Conservation (phyloP, 163 green algal species). For the Chlamydomonas reinhardtii region DNA sequence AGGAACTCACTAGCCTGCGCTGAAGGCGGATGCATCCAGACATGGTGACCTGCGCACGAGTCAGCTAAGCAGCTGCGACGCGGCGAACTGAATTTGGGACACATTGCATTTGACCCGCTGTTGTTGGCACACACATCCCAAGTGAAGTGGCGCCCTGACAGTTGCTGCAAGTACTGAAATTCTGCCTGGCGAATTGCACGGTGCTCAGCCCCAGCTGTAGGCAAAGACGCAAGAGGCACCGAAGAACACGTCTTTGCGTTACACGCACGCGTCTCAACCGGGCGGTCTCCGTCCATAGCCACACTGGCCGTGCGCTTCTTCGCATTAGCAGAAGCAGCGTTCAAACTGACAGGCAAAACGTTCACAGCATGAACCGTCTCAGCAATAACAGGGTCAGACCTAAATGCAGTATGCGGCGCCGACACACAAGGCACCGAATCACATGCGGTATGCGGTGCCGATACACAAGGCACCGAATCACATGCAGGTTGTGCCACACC, state of each 20-base stretch:
- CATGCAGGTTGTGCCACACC: too few relatives aligned
- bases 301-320: too few relatives aligned
- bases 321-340: too few relatives aligned
- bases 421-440: too few relatives aligned
- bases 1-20: neutral
- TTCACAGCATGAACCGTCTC: too few relatives aligned
- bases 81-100: conserved; percentile 27
- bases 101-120: neutral
- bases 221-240: neutral
- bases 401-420: too few relatives aligned
- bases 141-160: conserved; percentile 6
- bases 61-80: neutral
- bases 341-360: too few relatives aligned
- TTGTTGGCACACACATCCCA: conserved; percentile 9
- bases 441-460: too few relatives aligned
- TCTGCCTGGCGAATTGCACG: neutral
- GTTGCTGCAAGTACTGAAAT: conserved; percentile 13
- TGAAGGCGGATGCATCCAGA: neutral
- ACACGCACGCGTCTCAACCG: neutral
- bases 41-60: conserved; percentile 9
- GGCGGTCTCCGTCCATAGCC: too few relatives aligned
- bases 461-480: too few relatives aligned
- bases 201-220: neutral
- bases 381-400: too few relatives aligned
- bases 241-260: conserved; percentile 8